phyloP scores from a whole-genome alignment of 1,284 basidiomycete species.

The Agroathelia rolfsii region DNA sequence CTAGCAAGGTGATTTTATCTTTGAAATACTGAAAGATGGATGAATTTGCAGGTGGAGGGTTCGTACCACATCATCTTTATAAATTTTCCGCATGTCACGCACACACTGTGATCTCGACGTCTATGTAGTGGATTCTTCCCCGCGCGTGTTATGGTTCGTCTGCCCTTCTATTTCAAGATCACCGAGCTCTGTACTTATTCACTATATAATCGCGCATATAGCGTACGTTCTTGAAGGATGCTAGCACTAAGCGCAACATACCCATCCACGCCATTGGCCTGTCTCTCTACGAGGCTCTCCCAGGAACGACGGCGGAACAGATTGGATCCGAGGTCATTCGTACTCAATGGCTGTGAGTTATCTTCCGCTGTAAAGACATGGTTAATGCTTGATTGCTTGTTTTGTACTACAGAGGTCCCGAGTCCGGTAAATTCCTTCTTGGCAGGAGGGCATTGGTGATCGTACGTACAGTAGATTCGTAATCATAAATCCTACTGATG shows the following conservation, averaged over 20 bases:
- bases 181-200: no score
- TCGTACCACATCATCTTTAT: no score
- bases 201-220: constrained; percentile 19
- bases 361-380: constrained; percentile 13
- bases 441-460: constrained; percentile 79
- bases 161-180: constrained; percentile 7
- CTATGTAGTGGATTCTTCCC: constrained; percentile 80
- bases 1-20: constrained; percentile 5
- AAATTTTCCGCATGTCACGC: no score
- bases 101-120: no score
- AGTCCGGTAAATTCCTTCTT: constrained; percentile 61
- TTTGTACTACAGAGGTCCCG: constrained; percentile 47
- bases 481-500: constrained; percentile 8
- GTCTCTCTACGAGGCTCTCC: constrained; percentile 82
- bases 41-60: constrained; percentile 60
- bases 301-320: constrained; percentile 66
- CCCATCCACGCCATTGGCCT: constrained; percentile 90
- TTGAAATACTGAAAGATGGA: constrained; percentile 10
- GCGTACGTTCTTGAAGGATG: constrained; percentile 81
- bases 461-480: constrained; percentile 40
- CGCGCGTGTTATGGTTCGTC: constrained; percentile 74
- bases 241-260: constrained; percentile 66
- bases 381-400: constrained; percentile 9
- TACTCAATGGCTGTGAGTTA: constrained; percentile 86
- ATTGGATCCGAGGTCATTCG: constrained; percentile 80